phyloP scores from a whole-genome alignment of 305 asterid species.

The Fraxinus sp. region DNA sequence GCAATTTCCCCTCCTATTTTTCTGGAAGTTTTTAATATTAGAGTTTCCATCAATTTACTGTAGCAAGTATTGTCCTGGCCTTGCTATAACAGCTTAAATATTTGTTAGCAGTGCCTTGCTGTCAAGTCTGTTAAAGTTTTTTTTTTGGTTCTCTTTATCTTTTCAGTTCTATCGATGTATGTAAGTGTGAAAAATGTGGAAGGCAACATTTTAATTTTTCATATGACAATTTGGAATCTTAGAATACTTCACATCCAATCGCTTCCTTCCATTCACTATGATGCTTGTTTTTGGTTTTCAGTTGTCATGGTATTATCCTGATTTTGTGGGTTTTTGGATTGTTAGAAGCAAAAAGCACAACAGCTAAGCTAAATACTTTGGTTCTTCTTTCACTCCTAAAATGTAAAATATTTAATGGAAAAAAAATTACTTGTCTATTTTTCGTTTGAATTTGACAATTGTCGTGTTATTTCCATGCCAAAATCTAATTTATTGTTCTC shows the following conservation, averaged over 20 bases:
- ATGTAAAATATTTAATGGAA: background rate
- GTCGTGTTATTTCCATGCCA: background rate
- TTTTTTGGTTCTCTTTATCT: background rate
- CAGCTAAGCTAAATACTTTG: background rate
- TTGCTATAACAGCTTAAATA: background rate
- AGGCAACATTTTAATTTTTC: background rate
- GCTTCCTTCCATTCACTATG: background rate
- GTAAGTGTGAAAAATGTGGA: background rate
- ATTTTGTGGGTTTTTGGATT: background rate
- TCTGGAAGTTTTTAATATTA: background rate
- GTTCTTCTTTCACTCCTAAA: background rate
- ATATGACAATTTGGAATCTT: background rate
- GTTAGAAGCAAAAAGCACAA: background rate
- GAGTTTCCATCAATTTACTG: background rate
- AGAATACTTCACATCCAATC: background rate
- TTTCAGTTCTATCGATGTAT: background rate
- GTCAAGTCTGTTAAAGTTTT: background rate
- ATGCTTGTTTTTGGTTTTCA: background rate
- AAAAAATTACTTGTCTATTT: background rate
- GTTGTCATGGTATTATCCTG: background rate
- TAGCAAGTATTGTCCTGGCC: background rate
- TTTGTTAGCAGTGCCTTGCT: background rate
- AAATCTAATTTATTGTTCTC: background rate
- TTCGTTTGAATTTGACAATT: background rate
- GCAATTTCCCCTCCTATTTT: constrained; percentile 15